Evolutionary conservation across 352 stramenopile genomes (phyloP).

Genomic region (Phytophthora sp.): DNA sequence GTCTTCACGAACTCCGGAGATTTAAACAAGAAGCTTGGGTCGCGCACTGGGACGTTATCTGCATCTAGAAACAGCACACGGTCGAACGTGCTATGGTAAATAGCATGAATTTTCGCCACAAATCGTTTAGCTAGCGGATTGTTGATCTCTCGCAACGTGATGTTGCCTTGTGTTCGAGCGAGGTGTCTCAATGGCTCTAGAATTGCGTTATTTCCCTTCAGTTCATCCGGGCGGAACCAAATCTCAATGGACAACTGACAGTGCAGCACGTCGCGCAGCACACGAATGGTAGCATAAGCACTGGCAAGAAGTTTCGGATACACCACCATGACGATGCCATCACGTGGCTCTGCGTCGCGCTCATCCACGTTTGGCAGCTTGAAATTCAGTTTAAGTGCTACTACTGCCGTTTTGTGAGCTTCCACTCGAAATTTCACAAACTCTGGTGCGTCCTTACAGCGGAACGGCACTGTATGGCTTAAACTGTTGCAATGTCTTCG

Average conservation of each 20-base stretch:
- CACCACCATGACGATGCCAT: conserved; percentile 56
- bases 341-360: background rate
- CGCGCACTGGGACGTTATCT: conserved; percentile 56
- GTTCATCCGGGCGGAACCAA: conserved; percentile 50
- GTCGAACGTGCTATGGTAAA: conserved; percentile 51
- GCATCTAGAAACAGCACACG: conserved; percentile 58
- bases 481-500: conserved; percentile 37
- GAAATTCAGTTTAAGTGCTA: conserved; percentile 18
- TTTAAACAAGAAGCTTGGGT: conserved; percentile 44
- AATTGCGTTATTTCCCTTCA: conserved; percentile 34
- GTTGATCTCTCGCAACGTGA: conserved; percentile 37
- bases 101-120: conserved; percentile 54
- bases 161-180: conserved; percentile 21
- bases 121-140: conserved; percentile 40
- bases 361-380: conserved; percentile 10
- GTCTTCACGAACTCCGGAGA: conserved; percentile 40
- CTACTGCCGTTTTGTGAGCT: background rate
- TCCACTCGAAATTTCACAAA: conserved; percentile 40
- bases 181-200: conserved; percentile 33
- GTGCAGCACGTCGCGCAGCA: conserved; percentile 36
- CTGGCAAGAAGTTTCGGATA: conserved; percentile 55
- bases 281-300: conserved; percentile 46
- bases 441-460: conserved; percentile 39
- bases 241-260: conserved; percentile 58
- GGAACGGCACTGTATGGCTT: conserved; percentile 30